Conservation (phyloP, 2,329 filamentous ascomycete genomes). For the Nemania sp. region DNA sequence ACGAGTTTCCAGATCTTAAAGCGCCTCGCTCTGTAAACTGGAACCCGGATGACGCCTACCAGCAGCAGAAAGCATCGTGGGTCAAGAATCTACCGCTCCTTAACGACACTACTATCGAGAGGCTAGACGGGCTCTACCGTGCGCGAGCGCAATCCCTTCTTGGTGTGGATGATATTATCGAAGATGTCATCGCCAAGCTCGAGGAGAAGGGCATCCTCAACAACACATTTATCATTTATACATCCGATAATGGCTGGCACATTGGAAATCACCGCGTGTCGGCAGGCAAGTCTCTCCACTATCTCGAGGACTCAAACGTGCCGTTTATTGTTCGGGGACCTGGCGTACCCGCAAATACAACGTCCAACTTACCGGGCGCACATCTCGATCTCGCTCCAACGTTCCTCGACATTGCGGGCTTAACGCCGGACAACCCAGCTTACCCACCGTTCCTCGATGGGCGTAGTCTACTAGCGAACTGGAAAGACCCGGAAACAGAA, state of each 20-base stretch:
- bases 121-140: slow-evolving; percentile 27
- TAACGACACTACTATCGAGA: slow-evolving; percentile 24
- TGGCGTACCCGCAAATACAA: slow-evolving; percentile 29
- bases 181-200: slow-evolving; percentile 49
- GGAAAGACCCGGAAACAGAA: slow-evolving; percentile 21
- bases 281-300: slow-evolving; percentile 35
- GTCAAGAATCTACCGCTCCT: slow-evolving; percentile 19
- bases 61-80: slow-evolving; percentile 33
- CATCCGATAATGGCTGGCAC: slow-evolving; percentile 37
- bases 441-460: slow-evolving; percentile 36
- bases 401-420: slow-evolving; percentile 35
- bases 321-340: slow-evolving; percentile 38
- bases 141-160: slow-evolving; percentile 44
- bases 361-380: slow-evolving; percentile 27
- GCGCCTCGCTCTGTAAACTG: slow-evolving; percentile 31
- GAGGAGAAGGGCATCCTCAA: slow-evolving; percentile 41
- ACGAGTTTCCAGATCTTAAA: slow-evolving; percentile 26
- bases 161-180: slow-evolving; percentile 52
- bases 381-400: slow-evolving; percentile 38
- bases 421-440: slow-evolving; percentile 3
- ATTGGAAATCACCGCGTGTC: slow-evolving; percentile 33
- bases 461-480: slow-evolving; percentile 33
- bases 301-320: slow-evolving; percentile 31
- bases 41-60: slow-evolving; percentile 32
- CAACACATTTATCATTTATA: slow-evolving; percentile 39